Evolutionary conservation across 345 rosid genomes (phyloP).

Genomic region (Citrus cavaleriei): DNA sequence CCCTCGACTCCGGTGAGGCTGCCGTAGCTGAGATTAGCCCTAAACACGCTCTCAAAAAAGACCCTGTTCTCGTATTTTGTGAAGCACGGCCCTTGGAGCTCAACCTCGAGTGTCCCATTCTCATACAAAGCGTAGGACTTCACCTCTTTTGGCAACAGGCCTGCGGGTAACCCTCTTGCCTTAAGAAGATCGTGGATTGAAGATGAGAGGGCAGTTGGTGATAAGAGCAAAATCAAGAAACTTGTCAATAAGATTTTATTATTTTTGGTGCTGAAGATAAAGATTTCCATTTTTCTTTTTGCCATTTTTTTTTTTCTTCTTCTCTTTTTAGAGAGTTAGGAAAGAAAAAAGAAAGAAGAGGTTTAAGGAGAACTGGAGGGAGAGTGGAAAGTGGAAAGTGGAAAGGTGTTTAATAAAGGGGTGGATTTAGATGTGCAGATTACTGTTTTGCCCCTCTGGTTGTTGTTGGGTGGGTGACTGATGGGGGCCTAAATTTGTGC

Average conservation of each 20-base stretch:
- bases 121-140: slow-evolving; percentile 53
- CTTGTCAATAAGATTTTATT: slow-evolving; percentile 1
- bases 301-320: background rate
- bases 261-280: slow-evolving; percentile 16
- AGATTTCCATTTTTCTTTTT: slow-evolving; percentile 21
- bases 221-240: slow-evolving; percentile 13
- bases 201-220: slow-evolving; percentile 8
- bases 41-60: slow-evolving; percentile 60
- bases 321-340: background rate
- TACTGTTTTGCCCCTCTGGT: slow-evolving; percentile 32
- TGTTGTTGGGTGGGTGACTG: slow-evolving; percentile 3
- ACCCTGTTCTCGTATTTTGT: slow-evolving; percentile 67
- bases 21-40: slow-evolving; percentile 78
- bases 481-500: too few species aligned
- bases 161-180: slow-evolving; percentile 77
- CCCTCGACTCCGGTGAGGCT: slow-evolving; percentile 76
- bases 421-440: background rate
- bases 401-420: slow-evolving; percentile 22
- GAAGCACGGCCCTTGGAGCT: slow-evolving; percentile 69
- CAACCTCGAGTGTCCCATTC: slow-evolving; percentile 73
- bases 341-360: background rate
- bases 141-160: slow-evolving; percentile 75
- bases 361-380: slow-evolving; percentile 10
- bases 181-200: slow-evolving; percentile 75
- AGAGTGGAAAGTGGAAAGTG: slow-evolving; percentile 24